Evolutionary conservation across 495 filamentous ascomycete species (phyloP).

Genomic region (Podospora didyma): DNA sequence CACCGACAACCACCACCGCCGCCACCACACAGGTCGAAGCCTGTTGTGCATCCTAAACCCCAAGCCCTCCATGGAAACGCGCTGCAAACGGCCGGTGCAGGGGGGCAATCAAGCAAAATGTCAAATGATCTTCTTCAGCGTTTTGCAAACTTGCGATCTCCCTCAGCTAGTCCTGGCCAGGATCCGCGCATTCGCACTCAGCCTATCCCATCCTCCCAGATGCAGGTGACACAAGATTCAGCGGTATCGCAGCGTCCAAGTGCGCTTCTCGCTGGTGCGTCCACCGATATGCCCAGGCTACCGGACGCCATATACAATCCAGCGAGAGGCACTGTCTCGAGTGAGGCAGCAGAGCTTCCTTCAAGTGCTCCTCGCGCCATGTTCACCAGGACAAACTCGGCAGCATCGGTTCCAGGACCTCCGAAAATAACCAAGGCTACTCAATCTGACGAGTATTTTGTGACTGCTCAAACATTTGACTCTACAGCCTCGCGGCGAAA

Average conservation of each 20-base stretch:
- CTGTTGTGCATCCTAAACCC: constrained; percentile 60
- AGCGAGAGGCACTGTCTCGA: constrained; percentile 51
- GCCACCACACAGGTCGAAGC: constrained; percentile 34
- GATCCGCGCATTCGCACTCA: constrained; percentile 40
- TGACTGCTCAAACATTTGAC: constrained; percentile 27
- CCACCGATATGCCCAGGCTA: constrained; percentile 59
- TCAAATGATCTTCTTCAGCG: constrained; percentile 49
- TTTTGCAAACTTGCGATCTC: constrained; percentile 54
- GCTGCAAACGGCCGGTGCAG: constrained; percentile 20
- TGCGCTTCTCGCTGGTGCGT: constrained; percentile 39
- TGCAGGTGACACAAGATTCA: not conserved
- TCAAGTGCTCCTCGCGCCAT: constrained; percentile 45
- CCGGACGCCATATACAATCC: constrained; percentile 88
- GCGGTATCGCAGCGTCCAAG: constrained; percentile 4
- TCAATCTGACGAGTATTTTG: constrained; percentile 27
- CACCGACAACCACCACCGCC: constrained; percentile 7
- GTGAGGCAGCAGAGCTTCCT: constrained; percentile 45
- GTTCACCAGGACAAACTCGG: constrained; percentile 46
- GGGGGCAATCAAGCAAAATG: constrained; percentile 5
- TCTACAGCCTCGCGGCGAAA: constrained; percentile 16
- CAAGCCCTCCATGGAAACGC: constrained; percentile 54
- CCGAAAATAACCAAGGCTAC: constrained; percentile 13
- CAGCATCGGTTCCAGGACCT: constrained; percentile 27
- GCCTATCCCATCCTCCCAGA: constrained; percentile 18
- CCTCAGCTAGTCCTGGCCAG: constrained; percentile 18